These are phyloP conservation scores for Fusarium sp. DNA, from an alignment of 2,329 filamentous ascomycete genomes.

Conservation along the genomic window DNA sequence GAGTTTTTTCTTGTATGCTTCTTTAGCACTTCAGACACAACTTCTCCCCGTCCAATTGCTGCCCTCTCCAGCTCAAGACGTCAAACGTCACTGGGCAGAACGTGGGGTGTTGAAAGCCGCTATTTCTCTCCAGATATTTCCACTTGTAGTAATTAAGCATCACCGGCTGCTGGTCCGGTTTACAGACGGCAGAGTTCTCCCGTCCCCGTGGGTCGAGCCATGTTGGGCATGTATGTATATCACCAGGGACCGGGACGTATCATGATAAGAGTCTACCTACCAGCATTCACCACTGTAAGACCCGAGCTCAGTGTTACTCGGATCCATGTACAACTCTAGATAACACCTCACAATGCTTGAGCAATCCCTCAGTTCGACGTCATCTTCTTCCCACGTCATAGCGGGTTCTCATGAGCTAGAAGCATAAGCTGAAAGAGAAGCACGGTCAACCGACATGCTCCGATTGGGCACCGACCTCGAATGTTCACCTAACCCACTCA, in stretches of 20 bases:
- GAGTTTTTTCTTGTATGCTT: constrained; percentile 4
- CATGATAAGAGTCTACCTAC: not conserved
- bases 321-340: not conserved
- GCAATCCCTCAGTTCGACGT: not conserved
- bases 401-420: not conserved
- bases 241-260: not conserved
- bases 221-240: not conserved
- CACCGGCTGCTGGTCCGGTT: not conserved
- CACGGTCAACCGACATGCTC: not conserved
- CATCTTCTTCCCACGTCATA: constrained; percentile 1
- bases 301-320: not conserved
- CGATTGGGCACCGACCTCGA: constrained; percentile 12
- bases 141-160: constrained; percentile 19
- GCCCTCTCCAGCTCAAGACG: constrained; percentile 7
- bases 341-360: not conserved
- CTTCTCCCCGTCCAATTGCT: constrained; percentile 22
- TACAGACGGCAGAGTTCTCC: not conserved
- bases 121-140: constrained; percentile 33
- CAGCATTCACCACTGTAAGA: not conserved
- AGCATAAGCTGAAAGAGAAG: not conserved
- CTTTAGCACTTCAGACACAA: not conserved
- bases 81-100: constrained; percentile 28
- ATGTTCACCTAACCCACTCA: not conserved
- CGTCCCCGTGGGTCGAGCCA: not conserved
- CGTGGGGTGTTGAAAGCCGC: constrained; percentile 13